A percentile compares a stretch with the other conserved stretches of the same genome.
Evolutionary conservation across 2,329 filamentous ascomycete genomes (phyloP).

Genomic region (Purpureocillium takamizusanense): DNA sequence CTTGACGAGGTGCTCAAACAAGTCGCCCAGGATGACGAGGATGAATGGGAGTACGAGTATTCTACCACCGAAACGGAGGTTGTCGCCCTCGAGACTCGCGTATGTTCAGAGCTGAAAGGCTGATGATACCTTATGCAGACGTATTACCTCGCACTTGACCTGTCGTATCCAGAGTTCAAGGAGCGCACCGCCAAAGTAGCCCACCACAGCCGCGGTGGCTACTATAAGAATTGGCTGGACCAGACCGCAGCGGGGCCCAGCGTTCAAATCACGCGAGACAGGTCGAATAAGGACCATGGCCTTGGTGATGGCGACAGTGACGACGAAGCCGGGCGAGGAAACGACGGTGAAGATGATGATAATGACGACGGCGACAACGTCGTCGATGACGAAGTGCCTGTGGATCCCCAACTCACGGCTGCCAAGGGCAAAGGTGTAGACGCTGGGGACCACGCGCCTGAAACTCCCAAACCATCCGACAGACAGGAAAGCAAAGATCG

Average conservation of each 20-base stretch:
- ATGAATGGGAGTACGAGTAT: slow-evolving; percentile 62
- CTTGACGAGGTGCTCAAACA: slow-evolving; percentile 18
- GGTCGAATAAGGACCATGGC: background rate
- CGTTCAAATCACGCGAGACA: slow-evolving; percentile 5
- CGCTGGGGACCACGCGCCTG: slow-evolving; percentile 4
- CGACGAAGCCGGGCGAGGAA: slow-evolving; percentile 16
- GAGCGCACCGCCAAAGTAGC: slow-evolving; percentile 29
- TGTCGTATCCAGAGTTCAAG: slow-evolving; percentile 51
- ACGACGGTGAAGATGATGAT: slow-evolving; percentile 17
- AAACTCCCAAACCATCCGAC: slow-evolving; percentile 14
- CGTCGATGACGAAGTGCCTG: slow-evolving; percentile 19
- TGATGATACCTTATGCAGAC: slow-evolving; percentile 30
- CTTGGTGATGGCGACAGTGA: slow-evolving; percentile 12
- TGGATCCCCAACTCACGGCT: slow-evolving; percentile 25
- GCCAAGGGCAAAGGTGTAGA: slow-evolving; percentile 3
- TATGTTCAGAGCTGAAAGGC: background rate
- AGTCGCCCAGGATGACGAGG: slow-evolving; percentile 31
- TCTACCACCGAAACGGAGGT: slow-evolving; percentile 55
- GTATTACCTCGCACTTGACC: slow-evolving; percentile 54
- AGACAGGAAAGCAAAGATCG: slow-evolving; percentile 8
- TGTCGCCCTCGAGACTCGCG: background rate
- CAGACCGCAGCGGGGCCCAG: slow-evolving; percentile 14
- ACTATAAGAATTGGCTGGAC: slow-evolving; percentile 33
- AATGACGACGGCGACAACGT: slow-evolving; percentile 19
- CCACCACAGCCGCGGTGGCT: slow-evolving; percentile 33